phyloP scores from a whole-genome alignment of 1,284 basidiomycete species.

The Cryptococcus sp. region DNA sequence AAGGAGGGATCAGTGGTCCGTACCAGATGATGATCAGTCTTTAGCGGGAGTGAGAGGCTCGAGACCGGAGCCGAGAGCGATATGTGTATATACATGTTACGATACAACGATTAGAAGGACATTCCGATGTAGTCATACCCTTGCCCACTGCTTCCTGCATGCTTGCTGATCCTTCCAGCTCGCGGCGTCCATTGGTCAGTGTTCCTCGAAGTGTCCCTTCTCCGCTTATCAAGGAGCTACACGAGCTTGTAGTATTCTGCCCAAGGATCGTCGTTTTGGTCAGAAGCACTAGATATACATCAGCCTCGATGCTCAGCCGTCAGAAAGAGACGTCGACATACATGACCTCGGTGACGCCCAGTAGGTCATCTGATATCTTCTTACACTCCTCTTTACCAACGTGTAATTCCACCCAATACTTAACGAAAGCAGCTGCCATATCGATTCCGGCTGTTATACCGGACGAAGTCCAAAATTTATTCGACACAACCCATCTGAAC shows the following conservation, averaged over 20 bases:
- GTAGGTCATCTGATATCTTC: conserved; percentile 4
- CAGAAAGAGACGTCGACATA: neutral
- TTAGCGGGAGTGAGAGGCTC: too few species aligned
- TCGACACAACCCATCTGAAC: conserved; percentile 13
- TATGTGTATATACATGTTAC: too few species aligned
- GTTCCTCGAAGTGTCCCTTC: too few species aligned
- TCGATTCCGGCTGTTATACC: conserved; percentile 22
- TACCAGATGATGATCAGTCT: too few species aligned
- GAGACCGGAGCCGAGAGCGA: too few species aligned
- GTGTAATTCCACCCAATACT: conserved; percentile 3
- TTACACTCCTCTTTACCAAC: conserved; percentile 3
- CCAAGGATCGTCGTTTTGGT: conserved; percentile 12
- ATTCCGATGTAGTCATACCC: neutral
- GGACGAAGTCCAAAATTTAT: conserved; percentile 17
- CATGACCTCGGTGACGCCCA: conserved; percentile 13
- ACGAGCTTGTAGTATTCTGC: conserved; percentile 8
- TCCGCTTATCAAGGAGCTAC: neutral
- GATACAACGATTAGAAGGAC: neutral
- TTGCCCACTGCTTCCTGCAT: too few species aligned
- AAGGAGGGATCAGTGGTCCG: too few species aligned
- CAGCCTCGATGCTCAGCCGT: neutral
- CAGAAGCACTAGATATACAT: conserved; percentile 1
- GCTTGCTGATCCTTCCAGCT: too few species aligned
- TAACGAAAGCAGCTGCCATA: conserved; percentile 14
- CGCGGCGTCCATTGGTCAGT: too few species aligned